A percentile compares a stretch with the other conserved stretches of the same genome.
Conservation (phyloP, 2,329 filamentous ascomycete genomes). For the Penicillium oxalicum region DNA sequence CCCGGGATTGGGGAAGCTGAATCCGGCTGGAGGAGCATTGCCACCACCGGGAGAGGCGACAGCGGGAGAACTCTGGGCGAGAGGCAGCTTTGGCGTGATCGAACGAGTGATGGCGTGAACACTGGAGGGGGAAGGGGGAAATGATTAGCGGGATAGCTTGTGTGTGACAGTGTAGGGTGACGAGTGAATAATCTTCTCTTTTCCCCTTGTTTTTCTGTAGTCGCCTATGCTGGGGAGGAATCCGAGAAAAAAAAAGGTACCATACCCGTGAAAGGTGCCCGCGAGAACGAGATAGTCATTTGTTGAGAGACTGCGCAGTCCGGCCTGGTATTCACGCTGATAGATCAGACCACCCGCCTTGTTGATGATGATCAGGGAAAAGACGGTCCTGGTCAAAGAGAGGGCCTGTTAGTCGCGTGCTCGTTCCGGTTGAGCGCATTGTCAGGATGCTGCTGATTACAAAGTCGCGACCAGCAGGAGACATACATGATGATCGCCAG, state of each 20-base stretch:
- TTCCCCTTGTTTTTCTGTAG: no score
- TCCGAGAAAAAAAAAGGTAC: no score
- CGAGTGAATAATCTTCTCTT: no score
- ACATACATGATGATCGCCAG: constrained; percentile 18
- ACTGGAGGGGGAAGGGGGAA: constrained; percentile 26
- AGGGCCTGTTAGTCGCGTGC: constrained; percentile 6
- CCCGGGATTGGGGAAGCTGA: constrained; percentile 29
- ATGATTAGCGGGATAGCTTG: neutral
- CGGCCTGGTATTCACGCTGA: constrained; percentile 86
- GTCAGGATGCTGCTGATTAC: neutral
- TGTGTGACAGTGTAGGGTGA: no score
- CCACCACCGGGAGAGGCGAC: constrained; percentile 16
- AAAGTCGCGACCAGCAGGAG: no score
- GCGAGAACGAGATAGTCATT: constrained; percentile 97
- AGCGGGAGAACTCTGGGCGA: constrained; percentile 28
- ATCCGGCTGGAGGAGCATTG: constrained; percentile 14
- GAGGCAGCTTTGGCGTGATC: constrained; percentile 42
- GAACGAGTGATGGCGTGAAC: constrained; percentile 60
- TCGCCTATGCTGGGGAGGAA: no score
- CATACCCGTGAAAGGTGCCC: constrained; percentile 90
- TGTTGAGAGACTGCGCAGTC: constrained; percentile 78
- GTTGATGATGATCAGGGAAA: constrained; percentile 95
- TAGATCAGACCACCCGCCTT: constrained; percentile 96
- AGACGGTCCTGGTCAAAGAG: constrained; percentile 69
- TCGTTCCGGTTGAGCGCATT: neutral